These are phyloP conservation scores for Globisporangium perplexum DNA, from an alignment of 352 stramenopile genomes.

Conservation along the genomic window DNA sequence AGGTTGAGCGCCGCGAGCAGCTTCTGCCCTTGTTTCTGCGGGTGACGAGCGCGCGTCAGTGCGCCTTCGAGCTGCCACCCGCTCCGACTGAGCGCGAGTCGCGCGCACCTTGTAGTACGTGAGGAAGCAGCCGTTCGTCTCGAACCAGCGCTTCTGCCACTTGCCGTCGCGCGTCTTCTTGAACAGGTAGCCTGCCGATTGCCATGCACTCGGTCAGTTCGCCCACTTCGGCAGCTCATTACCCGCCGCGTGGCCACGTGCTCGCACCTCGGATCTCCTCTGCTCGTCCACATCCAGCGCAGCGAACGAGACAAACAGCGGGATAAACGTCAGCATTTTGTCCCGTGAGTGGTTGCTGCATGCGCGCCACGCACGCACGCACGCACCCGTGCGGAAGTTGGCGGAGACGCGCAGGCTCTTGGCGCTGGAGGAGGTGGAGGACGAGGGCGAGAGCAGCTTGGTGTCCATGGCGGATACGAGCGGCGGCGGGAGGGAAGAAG, in stretches of 20 bases:
- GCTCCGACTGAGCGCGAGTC: no score
- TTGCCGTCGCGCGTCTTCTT: conserved; percentile 93
- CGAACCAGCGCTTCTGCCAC: conserved; percentile 98
- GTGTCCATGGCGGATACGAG: conserved; percentile 7
- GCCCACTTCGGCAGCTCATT: background rate
- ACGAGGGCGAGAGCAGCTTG: conserved; percentile 11
- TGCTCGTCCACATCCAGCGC: background rate
- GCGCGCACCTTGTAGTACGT: conserved; percentile 99
- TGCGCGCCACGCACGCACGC: no score
- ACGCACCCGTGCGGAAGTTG: conserved; percentile 62
- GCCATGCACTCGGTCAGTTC: no score
- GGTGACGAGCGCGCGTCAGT: background rate
- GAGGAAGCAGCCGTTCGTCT: conserved; percentile 97
- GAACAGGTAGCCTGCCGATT: conserved; percentile 79
- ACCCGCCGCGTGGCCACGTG: no score
- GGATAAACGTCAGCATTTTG: background rate
- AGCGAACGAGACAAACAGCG: background rate
- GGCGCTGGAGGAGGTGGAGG: conserved; percentile 6
- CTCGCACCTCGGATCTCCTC: conserved; percentile 64
- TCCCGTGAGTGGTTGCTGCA: background rate
- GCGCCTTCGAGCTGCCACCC: no score
- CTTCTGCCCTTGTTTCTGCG: conserved; percentile 90
- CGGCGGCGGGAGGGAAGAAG: background rate
- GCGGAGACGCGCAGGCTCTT: conserved; percentile 30
- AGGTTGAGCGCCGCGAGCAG: conserved; percentile 91